phyloP scores from a whole-genome alignment of 257 asterid genomes.

The Mitragyna speciosa region DNA sequence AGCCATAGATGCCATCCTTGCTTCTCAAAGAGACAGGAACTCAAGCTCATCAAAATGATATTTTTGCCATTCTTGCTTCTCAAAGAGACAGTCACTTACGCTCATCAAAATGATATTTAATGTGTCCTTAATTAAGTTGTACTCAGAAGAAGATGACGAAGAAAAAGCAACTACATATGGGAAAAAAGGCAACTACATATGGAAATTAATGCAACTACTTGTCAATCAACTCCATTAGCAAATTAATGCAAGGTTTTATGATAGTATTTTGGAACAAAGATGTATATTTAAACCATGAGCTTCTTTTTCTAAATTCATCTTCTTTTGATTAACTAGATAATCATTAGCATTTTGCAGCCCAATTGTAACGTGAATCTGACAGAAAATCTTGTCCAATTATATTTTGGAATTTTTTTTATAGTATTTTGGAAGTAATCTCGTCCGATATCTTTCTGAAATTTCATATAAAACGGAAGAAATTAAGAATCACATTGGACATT shows the following conservation, averaged over 20 bases:
- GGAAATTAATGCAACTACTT: too few species aligned
- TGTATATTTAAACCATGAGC: background rate
- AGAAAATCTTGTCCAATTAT: slow-evolving; percentile 1
- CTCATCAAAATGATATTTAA: too few species aligned
- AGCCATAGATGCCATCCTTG: slow-evolving; percentile 81
- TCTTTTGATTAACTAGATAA: slow-evolving; percentile 6
- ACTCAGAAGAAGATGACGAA: slow-evolving; percentile 1
- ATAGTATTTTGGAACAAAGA: background rate
- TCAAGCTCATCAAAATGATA: slow-evolving; percentile 43
- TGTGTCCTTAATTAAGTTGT: background rate
- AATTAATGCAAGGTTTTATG: too few species aligned
- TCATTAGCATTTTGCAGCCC: too few species aligned
- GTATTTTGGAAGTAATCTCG: too few species aligned
- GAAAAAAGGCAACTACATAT: too few species aligned
- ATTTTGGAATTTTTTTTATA: background rate
- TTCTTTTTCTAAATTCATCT: slow-evolving; percentile 11
- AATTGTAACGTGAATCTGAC: background rate
- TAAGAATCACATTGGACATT: background rate
- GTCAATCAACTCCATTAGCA: background rate
- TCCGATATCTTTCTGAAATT: background rate
- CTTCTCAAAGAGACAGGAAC: slow-evolving; percentile 66
- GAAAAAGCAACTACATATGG: background rate
- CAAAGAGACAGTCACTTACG: too few species aligned
- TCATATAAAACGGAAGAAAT: background rate
- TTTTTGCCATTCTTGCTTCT: too few species aligned